Base-by-base conservation (phyloP, 2,329 filamentous ascomycete species). In the Septoria petroselini region DNA sequence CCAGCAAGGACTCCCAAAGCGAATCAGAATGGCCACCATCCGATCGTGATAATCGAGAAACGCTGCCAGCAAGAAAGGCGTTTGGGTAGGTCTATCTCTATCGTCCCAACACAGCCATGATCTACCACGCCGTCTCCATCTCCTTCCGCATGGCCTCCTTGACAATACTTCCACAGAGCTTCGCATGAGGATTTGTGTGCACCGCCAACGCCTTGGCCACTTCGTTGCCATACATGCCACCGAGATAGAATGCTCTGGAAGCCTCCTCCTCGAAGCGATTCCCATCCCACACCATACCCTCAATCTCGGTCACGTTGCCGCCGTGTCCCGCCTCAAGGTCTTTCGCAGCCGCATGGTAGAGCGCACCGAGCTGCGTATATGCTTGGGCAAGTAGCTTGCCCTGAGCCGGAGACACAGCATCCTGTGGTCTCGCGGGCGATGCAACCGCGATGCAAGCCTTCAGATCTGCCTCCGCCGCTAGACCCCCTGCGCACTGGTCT, bases 381-480 rank as follows among this genome's bases (percentile, higher is more conserved):
- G 85, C 82, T 58, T 83, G 80, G 1, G 83, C 81, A 7, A 91
- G 70, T 0, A 85, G 83, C 50, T 79, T 82, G 8, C 80, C 82
- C 23, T 81, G 79, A 43, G 82, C 78, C 5, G 81, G 76, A 2
- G 85, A 88, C 27, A 89, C 71, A 11, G 78, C 70, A 1, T 74
- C 70, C 18, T 71, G 71, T 1, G 75, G 65, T 0, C 72, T 75
- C 1, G 69, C 61, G 0, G 83, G 84, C 5, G 77, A 78, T 30
- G 82, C 75, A 40, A 86, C 73, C 2, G 63, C 60, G 42, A 89
- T 82, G 38, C 82, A 81, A 8, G 57, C 59, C 2, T 62, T 52
- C 1, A 74, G 62, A 45, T 73, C 70, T 14, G 54, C 41, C 45
- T 73, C 55, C 7, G 53, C 46, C n/a, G 50, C 46, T n/a, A 34